Base-by-base conservation (phyloP, 1,284 basidiomycete genomes). In the Athelia psychrophila region DNA sequence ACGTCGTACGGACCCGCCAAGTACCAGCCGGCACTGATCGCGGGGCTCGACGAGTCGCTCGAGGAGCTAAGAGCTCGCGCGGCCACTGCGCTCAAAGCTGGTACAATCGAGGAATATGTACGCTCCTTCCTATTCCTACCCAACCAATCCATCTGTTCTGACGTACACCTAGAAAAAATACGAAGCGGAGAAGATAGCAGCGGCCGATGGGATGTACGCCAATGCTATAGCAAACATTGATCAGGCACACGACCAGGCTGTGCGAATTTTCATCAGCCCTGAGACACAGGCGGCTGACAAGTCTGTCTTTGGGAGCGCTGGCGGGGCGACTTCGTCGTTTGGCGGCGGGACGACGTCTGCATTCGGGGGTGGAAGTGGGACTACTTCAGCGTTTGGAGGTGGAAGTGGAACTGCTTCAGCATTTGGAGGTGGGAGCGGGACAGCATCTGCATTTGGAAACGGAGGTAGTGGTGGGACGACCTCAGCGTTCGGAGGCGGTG, bases 51-150 rank as follows among this genome's bases (percentile, higher is more conserved):
- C 60, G 75, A 88, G 55, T 89, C 85, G 0, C 81, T 79, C 0
- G 95, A 97, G 61, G 95, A 98, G 68, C 68, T 97, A 48, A 79
- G 89, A 44, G 72, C 85, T 52, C 86, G 80, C 61, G 89, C 88
- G 10, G 74, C 79, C 5, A 67, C 75, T 13, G 88, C 91, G 0
- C 60, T 79, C 25, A 75, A 77, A 52, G 72, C 74, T 12, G 84
- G 83, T 12, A 84, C 78, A 52, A 63, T 74, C 1, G 73, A 79
- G 33, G 82, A 85, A 73, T 95, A 95, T 68, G 92, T 91, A 57
- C 65, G 86, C 76, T 1, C 32, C 2, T 40, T 38, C 20, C 35
- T 40, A 27, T 35, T 35, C n/a, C 25, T 49, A 32, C 52, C 32
- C 40, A 48, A 50, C 22, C 42, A 44, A 51, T 44, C 36, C 49